Evolutionary conservation across 192 early-diverging fungal genomes (phyloP), one percentile per base, ranked within the genome.

Genomic region (Chytriomyces sp.): DNA sequence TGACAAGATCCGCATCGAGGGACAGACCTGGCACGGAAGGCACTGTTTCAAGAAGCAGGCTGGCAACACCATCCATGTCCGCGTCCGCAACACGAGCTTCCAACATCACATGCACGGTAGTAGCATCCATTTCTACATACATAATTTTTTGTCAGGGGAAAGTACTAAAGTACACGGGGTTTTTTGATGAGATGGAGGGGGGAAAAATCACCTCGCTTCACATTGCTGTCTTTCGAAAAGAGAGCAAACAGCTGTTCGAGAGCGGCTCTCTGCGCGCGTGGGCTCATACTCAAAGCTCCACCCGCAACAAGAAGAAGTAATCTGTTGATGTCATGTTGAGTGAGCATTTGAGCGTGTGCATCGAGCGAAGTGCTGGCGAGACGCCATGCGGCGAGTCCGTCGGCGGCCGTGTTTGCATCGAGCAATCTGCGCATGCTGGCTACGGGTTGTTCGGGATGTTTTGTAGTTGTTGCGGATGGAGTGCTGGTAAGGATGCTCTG

Each of bases 11-110:
- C 16, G 44, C 59, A 50, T 71, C 69, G 10, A 59, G 28, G 9
- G 10, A 50, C n/a, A 18, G 23, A 9, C 43, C 69, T 20, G 7
- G n/a, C 20, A n/a, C 7, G 69, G n/a, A 24, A 28, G 11, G 35
- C 23, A 10, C n/a, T 5, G 10, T 16, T 18, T 23, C 26, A 11
- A 13, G 18, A 9, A 67, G 66, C 49, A 71, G 11, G 50, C 9
- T 43, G 49, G 18, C 18, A 59, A 71, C 69, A 44, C 59, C 71
- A 16, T n/a, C 71, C 16, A 73, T 23, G 44, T 73, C 71, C 23
- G 59, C 71, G 59, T n/a, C 71, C 1, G 61, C 71, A 7, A 45
- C 71, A 60, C 71, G 71, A 7, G 71, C 60, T 46, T 73, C 71
- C 16, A 73, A 60, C 7, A 73, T 46, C 16, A 60, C 69, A 43